These are phyloP conservation scores for Chaetoceros tenuissimus DNA, from an alignment of 108 stramenopile species.

Conservation along the genomic window DNA sequence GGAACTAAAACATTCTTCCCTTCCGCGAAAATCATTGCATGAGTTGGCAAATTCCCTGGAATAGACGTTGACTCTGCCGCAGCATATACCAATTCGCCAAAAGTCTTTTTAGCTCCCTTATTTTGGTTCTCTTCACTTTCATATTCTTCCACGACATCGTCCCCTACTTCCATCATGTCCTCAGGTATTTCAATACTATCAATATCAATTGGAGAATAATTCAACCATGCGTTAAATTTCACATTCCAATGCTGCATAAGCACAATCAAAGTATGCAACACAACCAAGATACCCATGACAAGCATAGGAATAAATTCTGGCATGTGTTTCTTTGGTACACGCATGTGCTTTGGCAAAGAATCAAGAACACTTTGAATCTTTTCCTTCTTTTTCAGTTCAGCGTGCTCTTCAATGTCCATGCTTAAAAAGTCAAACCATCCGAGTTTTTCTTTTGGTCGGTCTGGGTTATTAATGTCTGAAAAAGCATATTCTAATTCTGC, in stretches of 20 bases:
- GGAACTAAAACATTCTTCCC: conserved; percentile 58
- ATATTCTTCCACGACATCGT: conserved; percentile 12
- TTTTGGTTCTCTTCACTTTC: conserved; percentile 23
- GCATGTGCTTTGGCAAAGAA: conserved; percentile 62
- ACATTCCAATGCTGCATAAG: conserved; percentile 93
- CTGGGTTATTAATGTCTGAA: conserved; percentile 67
- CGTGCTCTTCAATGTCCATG: conserved; percentile 87
- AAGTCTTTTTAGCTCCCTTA: background rate
- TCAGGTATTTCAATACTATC: conserved; percentile 40
- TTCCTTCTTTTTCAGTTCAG: conserved; percentile 66
- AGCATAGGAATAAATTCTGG: conserved; percentile 77
- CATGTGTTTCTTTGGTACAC: conserved; percentile 66
- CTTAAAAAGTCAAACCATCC: conserved; percentile 82
- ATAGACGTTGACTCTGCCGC: conserved; percentile 18
- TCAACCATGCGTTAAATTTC: conserved; percentile 81
- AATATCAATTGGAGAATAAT: conserved; percentile 57
- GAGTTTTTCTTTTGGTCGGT: conserved; percentile 49
- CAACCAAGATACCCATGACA: conserved; percentile 53
- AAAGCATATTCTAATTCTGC: conserved; percentile 76
- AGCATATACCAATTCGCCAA: background rate
- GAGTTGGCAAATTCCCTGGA: conserved; percentile 58
- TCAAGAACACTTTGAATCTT: conserved; percentile 67
- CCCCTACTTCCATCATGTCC: conserved; percentile 56
- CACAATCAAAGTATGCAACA: conserved; percentile 78
- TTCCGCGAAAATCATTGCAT: conserved; percentile 69